Evolutionary conservation across 179 eudicot genomes (phyloP), one percentile per base, ranked within the genome.

Genomic region (Silene coronaria): DNA sequence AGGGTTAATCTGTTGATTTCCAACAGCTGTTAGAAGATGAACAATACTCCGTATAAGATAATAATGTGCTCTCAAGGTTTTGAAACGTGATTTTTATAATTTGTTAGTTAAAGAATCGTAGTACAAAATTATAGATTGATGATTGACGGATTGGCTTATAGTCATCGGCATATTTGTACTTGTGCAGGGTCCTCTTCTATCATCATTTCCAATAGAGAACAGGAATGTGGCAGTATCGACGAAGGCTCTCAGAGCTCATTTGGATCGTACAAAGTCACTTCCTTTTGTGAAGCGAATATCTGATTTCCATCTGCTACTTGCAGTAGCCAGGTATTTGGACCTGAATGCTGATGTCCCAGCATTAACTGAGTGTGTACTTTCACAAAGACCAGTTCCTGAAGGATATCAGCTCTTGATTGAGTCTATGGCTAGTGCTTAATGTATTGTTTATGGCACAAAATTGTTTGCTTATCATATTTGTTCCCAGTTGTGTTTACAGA

Each of bases 381-480:
- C 87, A 22, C 89, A 88, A 80, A 77, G 82, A 11, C 27, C 87
- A 46, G 84, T 94, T 11, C 94, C 98, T 3, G 97, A 92, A 88
- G 98, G 98, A 61, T 94, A 92, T 77, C 88, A 92, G 87, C 88
- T 94, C 58, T 81, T 94, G 57, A 92, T 94, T 10, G 96, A 92
- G 78, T 94, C 98, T 66, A 79, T 94, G 87, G 98, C 98, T 24
- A 81, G 76, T 77, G 82, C 95, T 58, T 81, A 87, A 73, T 88
- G 80, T 66, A 2, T 34, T 17, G 4, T 1, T n/a, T 14, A 53
- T 17, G 58, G 13, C 48, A 11, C 48, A 42, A 42, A 42, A 42
- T 42, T 42, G 48, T 42, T 1, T 42, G 58, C 17, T 53, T 14
- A 53, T 53, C 58, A 53, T 53, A 53, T 17, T 3, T 53, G 4